Base-by-base conservation (phyloP, 2,329 filamentous ascomycete genomes). In the Trichophyton verrucosum region DNA sequence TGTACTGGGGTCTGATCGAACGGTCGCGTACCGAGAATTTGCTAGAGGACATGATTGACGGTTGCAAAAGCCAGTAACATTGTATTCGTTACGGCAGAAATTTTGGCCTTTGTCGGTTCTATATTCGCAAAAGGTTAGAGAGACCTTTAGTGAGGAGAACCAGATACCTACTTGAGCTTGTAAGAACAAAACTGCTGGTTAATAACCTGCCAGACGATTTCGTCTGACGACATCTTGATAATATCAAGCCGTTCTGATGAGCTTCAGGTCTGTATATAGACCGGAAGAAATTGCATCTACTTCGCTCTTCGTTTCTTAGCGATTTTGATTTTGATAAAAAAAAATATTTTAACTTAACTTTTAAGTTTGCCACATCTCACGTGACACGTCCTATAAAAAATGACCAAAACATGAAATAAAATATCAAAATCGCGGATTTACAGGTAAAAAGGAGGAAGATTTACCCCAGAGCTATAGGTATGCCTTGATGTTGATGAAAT, bases 201-300 rank as follows among this genome's bases (percentile, higher is more conserved):
- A 67, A 96, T 96, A 61, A 96, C 89, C 74, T 91, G 86, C 94
- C 94, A 99, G 65, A 97, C 87, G 66, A 97, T 95, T 76, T 97
- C 92, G 80, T 97, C 92, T 65, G 90, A 95, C 62, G 89, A 85
- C 88, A 94, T 95, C 61, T 65, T 66, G 60, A 58, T 27, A 22
- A 38, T 44, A 17, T 24, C 36, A 55, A 15, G 24, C 2, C 30
- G 1, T 27, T 36, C 24, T 13, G 33, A 33, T 13, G 20, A 9
- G 13, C 51, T 27, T 15, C 24, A 33, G 51, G 11, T 13, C 13
- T 27, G 30, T 33, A 5, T 36, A 20, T 13, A 51, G 5, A 24
- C 7, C 11, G 7, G 22, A 24, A 13, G 46, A 51, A 51, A 9
- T 27, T 13, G 33, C 3, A 38, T 13, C 11, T 38, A 9, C 11